A percentile compares a stretch with the other conserved stretches of the same genome.
Conservation (phyloP, 768 basidiomycete genomes). For the Naganishia vishniacii region DNA sequence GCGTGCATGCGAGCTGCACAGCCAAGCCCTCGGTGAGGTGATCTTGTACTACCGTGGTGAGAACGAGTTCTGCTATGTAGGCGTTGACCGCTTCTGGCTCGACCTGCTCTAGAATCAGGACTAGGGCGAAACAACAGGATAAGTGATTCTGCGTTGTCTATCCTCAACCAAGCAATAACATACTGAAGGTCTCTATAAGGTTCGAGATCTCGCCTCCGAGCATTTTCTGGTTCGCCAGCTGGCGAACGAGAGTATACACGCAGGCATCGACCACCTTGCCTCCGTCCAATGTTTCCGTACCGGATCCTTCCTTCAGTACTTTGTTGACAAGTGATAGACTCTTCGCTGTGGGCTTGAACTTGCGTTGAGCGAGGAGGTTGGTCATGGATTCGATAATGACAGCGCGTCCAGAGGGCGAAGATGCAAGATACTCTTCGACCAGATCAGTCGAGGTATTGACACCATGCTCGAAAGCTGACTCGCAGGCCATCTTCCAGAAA, state of each 20-base stretch:
- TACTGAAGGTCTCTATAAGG: constrained; percentile 30
- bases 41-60: constrained; percentile 61
- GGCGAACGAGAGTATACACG: constrained; percentile 57
- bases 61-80: constrained; percentile 65
- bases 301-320: constrained; percentile 24
- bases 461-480: constrained; percentile 7
- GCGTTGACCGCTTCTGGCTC: constrained; percentile 50
- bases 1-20: constrained; percentile 52
- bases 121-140: not conserved
- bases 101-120: not conserved
- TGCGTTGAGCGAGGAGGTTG: constrained; percentile 2
- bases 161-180: not conserved
- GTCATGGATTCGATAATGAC: not conserved
- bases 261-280: constrained; percentile 39
- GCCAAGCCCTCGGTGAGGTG: constrained; percentile 50
- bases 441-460: not conserved
- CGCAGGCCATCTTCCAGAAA: constrained; percentile 5
- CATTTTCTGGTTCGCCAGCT: constrained; percentile 50
- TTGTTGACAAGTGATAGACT: constrained; percentile 24
- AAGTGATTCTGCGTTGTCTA: no score
- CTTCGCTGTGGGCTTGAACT: constrained; percentile 2
- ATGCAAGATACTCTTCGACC: not conserved
- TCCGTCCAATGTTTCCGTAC: constrained; percentile 20
- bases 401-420: not conserved
- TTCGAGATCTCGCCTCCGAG: constrained; percentile 22